phyloP scores from a whole-genome alignment of 768 basidiomycete genomes.

The Amanita pseudoporphyria region DNA sequence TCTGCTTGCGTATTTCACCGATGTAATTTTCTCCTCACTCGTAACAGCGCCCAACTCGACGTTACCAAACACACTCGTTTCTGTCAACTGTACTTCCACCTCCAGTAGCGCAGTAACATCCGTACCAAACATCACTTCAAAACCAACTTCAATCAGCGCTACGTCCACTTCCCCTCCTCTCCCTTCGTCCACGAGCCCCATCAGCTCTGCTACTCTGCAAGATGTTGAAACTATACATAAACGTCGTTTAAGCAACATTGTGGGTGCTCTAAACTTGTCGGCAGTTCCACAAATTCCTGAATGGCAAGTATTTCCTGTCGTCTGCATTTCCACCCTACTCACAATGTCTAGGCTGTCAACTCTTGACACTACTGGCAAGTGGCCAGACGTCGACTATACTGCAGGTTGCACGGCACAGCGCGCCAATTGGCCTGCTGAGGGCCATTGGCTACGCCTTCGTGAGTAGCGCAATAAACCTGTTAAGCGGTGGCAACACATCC shows the following conservation, averaged over 20 bases:
- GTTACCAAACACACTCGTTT: background rate
- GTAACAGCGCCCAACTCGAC: background rate
- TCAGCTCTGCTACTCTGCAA: constrained; percentile 13
- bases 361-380: constrained; percentile 39
- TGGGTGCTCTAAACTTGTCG: constrained; percentile 23
- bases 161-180: background rate
- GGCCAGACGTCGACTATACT: constrained; percentile 55
- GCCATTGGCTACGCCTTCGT: constrained; percentile 49
- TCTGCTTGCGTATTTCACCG: too few relatives aligned
- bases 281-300: constrained; percentile 24
- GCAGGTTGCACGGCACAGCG: constrained; percentile 51
- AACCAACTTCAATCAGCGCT: background rate
- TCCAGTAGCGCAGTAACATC: too few relatives aligned
- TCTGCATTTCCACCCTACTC: background rate
- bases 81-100: too few relatives aligned
- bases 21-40: too few relatives aligned
- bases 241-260: constrained; percentile 32
- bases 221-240: constrained; percentile 24
- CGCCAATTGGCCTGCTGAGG: constrained; percentile 63
- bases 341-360: constrained; percentile 30
- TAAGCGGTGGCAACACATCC: constrained; percentile 2
- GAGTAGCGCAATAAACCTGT: constrained; percentile 9
- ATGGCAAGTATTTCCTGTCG: constrained; percentile 22
- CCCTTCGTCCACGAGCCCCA: background rate
- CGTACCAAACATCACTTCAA: background rate